Conservation (phyloP, 2,329 filamentous ascomycete genomes). For the Fusarium subtropicale region DNA sequence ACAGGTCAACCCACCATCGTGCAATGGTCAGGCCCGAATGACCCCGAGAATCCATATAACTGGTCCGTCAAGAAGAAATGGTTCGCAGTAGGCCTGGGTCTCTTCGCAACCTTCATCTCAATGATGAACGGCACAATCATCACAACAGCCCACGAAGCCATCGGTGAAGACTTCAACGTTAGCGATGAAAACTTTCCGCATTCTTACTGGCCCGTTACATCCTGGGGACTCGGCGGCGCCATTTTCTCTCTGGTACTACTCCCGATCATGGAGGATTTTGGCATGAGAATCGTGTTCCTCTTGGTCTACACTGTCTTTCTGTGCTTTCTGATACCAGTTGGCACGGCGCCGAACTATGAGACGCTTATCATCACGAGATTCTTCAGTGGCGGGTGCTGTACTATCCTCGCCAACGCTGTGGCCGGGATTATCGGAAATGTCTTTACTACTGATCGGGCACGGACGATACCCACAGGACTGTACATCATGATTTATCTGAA, state of each 20-base stretch:
- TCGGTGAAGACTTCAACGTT: constrained; percentile 13
- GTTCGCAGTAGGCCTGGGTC: constrained; percentile 18
- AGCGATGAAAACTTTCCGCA: constrained; percentile 27
- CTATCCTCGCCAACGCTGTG: constrained; percentile 10
- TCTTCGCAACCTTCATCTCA: constrained; percentile 25
- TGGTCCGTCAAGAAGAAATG: constrained; percentile 32
- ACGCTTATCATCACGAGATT: constrained; percentile 26
- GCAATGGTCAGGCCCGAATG: constrained; percentile 17
- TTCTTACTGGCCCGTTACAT: constrained; percentile 33
- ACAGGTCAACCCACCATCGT: constrained; percentile 12
- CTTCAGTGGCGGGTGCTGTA: constrained; percentile 29
- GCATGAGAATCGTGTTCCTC: constrained; percentile 27
- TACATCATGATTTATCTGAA: constrained; percentile 32
- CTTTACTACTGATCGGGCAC: constrained; percentile 13
- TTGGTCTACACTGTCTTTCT: constrained; percentile 15
- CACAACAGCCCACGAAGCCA: constrained; percentile 24
- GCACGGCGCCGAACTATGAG: constrained; percentile 18
- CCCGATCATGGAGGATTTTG: constrained; percentile 33
- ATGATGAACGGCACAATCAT: constrained; percentile 39
- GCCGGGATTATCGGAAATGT: constrained; percentile 19
- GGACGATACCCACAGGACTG: constrained; percentile 19
- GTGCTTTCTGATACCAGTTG: constrained; percentile 23
- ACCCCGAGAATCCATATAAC: constrained; percentile 27
- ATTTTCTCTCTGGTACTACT: constrained; percentile 21
- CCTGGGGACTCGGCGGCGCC: constrained; percentile 23